phyloP scores from a whole-genome alignment of 2,329 filamentous ascomycete species.

The Coniochaeta ligniaria region DNA sequence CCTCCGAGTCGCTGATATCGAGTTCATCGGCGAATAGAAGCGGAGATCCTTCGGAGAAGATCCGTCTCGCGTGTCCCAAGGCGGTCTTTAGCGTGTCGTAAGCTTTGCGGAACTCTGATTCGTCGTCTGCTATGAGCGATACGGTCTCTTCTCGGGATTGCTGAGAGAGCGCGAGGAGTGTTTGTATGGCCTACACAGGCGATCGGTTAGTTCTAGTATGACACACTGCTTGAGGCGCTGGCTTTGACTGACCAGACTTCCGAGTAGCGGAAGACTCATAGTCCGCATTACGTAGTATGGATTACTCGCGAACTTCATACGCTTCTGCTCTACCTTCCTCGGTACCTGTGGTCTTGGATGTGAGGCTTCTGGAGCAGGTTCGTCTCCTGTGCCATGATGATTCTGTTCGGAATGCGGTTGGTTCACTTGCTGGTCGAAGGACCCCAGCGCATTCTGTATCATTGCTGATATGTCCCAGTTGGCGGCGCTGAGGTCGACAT shows the following conservation, averaged over 20 bases:
- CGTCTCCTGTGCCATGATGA: conserved; percentile 5
- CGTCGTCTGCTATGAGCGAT: conserved; percentile 17
- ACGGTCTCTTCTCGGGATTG: conserved; percentile 21
- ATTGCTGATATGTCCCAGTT: conserved; percentile 20
- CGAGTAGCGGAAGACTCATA: conserved; percentile 26
- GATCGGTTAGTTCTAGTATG: background rate
- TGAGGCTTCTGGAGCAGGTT: conserved; percentile 2
- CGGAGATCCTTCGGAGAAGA: conserved; percentile 23
- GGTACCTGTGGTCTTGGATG: conserved; percentile 4
- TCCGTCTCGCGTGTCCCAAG: conserved; percentile 22
- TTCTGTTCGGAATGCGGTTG: conserved; percentile 1
- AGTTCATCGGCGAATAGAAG: conserved; percentile 27
- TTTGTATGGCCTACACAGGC: conserved; percentile 23
- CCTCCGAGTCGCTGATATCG: conserved; percentile 28
- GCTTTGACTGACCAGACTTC: conserved; percentile 18
- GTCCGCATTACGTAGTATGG: conserved; percentile 24
- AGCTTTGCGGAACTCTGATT: conserved; percentile 24
- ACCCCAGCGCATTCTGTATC: conserved; percentile 20
- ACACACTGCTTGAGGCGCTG: background rate
- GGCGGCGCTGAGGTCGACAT: background rate
- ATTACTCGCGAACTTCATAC: conserved; percentile 25
- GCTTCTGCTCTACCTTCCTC: conserved; percentile 16
- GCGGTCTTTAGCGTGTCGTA: conserved; percentile 24
- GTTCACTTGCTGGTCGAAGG: conserved; percentile 11
- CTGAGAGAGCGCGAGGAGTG: conserved; percentile 27